Evolutionary conservation across 2,329 filamentous ascomycete genomes (phyloP).

Genomic region (Coniochaeta sp.): DNA sequence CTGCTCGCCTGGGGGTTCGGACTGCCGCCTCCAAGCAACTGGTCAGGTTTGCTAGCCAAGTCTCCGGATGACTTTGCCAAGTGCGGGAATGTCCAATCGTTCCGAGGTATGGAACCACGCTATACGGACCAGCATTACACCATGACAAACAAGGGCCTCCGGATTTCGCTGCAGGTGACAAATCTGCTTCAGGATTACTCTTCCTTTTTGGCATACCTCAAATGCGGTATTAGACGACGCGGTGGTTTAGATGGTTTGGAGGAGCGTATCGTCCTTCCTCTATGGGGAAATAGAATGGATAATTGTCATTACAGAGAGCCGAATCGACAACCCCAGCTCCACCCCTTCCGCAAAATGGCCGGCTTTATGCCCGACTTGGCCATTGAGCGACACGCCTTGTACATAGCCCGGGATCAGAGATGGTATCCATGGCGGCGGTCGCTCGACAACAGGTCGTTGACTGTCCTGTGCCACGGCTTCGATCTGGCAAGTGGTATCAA

Average conservation of each 20-base stretch:
- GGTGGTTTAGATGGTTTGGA: too few species aligned
- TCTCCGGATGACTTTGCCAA: background rate
- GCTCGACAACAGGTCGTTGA: too few species aligned
- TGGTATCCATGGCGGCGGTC: background rate
- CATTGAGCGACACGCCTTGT: background rate
- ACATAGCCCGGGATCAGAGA: background rate
- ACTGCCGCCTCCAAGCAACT: background rate
- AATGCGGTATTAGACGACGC: background rate
- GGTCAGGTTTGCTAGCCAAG: background rate
- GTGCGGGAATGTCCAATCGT: background rate
- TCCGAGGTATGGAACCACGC: background rate
- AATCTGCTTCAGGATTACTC: background rate
- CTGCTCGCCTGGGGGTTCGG: slow-evolving; percentile 3
- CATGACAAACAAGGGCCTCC: background rate
- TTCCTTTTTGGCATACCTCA: background rate
- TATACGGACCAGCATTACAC: background rate
- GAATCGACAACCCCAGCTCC: background rate
- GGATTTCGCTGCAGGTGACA: background rate
- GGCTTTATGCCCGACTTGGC: too few species aligned
- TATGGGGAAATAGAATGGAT: background rate
- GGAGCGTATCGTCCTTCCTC: background rate
- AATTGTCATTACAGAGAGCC: background rate
- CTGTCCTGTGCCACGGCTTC: background rate
- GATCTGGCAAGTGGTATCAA: background rate
- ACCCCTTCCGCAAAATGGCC: background rate